A percentile compares a stretch with the other conserved stretches of the same genome.
These are phyloP conservation scores for Hemileia vastatrix DNA, from an alignment of 1,284 basidiomycete genomes.

Conservation along the genomic window DNA sequence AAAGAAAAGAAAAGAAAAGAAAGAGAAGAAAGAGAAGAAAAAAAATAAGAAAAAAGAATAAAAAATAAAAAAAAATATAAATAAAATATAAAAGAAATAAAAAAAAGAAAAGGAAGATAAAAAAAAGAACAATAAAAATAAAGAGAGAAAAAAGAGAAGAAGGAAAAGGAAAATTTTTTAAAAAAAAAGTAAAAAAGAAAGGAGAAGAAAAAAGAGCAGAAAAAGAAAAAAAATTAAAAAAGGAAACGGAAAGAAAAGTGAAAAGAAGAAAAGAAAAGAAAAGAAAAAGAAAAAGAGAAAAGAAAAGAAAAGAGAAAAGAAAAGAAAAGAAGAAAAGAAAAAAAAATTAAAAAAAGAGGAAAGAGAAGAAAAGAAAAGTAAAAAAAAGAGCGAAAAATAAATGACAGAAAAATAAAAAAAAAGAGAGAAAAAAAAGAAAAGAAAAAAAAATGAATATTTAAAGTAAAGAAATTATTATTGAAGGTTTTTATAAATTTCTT, in stretches of 20 bases:
- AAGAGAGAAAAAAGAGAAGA: no score
- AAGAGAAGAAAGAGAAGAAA: no score
- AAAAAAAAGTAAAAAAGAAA: no score
- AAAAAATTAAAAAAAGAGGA: not conserved
- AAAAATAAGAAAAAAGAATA: no score
- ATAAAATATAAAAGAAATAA: no score
- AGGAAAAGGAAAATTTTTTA: no score
- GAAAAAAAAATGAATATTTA: not conserved
- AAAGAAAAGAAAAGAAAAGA: no score
- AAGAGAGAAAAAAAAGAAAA: not conserved
- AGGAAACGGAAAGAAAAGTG: not conserved
- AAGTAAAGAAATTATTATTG: not conserved
- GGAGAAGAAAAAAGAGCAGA: no score
- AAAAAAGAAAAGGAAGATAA: no score
- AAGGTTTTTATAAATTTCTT: no score
- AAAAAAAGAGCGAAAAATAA: not conserved
- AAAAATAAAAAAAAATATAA: no score
- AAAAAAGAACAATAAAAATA: no score
- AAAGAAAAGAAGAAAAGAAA: not conserved
- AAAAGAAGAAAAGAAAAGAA: not conserved
- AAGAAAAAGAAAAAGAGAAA: not conserved
- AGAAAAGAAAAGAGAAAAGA: not conserved
- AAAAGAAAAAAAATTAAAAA: not conserved
- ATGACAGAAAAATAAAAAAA: not conserved
- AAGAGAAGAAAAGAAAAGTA: not conserved